These are phyloP conservation scores for Agapanthus africanus DNA, from an alignment of 106 monocot species.

Conservation along the genomic window DNA sequence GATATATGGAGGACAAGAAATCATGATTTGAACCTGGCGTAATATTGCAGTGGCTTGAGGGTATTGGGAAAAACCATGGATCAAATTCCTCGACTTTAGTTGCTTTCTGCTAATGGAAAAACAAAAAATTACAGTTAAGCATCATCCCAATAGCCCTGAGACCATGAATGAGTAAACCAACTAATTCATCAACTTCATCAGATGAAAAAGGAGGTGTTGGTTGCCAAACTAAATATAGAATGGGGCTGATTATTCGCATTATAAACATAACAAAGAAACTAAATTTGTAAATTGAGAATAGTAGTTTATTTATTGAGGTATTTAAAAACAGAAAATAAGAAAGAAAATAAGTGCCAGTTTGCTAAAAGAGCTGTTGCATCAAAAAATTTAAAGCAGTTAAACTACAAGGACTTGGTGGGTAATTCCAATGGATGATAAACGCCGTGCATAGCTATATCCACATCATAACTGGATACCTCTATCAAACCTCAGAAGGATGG, in stretches of 20 bases:
- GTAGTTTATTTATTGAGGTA: too few species aligned
- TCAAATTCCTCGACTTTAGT: constrained; percentile 51
- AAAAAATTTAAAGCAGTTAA: neutral
- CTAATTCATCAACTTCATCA: too few species aligned
- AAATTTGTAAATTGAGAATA: neutral
- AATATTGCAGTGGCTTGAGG: constrained; percentile 54
- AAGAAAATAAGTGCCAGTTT: too few species aligned
- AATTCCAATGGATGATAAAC: neutral
- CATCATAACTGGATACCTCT: too few species aligned
- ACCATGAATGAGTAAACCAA: neutral
- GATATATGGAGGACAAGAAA: constrained; percentile 68
- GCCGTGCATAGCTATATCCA: neutral
- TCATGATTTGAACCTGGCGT: constrained; percentile 80
- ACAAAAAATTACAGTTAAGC: too few species aligned
- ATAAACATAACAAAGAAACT: neutral
- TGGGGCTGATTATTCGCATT: neutral
- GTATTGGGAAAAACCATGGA: constrained; percentile 88
- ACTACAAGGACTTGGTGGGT: neutral
- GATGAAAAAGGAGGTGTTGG: too few species aligned
- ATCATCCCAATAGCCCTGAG: too few species aligned
- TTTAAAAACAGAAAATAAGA: too few species aligned
- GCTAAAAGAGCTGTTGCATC: neutral
- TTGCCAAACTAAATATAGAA: neutral
- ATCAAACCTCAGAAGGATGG: too few species aligned
- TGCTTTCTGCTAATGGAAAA: constrained; percentile 36